These are phyloP conservation scores for Hortiboletus campestris DNA, from an alignment of 768 basidiomycete genomes.

Conservation along the genomic window DNA sequence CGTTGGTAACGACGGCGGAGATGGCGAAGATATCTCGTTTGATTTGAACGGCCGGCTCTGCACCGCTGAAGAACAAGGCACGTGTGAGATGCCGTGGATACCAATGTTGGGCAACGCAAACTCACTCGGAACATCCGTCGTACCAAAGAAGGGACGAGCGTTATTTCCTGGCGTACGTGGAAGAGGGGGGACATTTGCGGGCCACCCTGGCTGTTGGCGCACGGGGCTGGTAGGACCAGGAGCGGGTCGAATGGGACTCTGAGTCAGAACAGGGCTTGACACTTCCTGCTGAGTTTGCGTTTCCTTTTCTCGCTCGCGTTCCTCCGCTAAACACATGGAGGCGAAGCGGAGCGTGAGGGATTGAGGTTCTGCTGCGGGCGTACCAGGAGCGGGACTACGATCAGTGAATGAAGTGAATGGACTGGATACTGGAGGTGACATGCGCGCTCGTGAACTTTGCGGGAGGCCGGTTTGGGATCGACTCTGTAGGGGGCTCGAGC, in stretches of 20 bases:
- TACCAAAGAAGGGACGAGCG: constrained; percentile 13
- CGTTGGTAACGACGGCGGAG: constrained; percentile 21
- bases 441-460: constrained; percentile 5
- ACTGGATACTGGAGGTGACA: constrained; percentile 7
- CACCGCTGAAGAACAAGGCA: neutral
- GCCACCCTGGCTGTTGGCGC: constrained; percentile 22
- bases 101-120: neutral
- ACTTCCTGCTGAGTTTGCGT: constrained; percentile 7
- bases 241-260: constrained; percentile 13
- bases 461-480: neutral
- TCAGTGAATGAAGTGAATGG: constrained; percentile 7
- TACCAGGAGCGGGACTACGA: constrained; percentile 1
- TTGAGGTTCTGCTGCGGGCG: constrained; percentile 14
- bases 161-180: constrained; percentile 24
- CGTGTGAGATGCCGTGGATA: constrained; percentile 5
- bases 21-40: constrained; percentile 11
- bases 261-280: neutral
- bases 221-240: constrained; percentile 11
- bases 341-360: constrained; percentile 36
- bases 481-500: neutral
- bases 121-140: constrained; percentile 14
- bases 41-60: constrained; percentile 7
- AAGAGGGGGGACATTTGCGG: constrained; percentile 27
- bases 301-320: constrained; percentile 18
- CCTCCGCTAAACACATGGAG: constrained; percentile 24